Evolutionary conservation across 2,329 filamentous ascomycete species (phyloP).

Genomic region (Trichoderma oligosporum): DNA sequence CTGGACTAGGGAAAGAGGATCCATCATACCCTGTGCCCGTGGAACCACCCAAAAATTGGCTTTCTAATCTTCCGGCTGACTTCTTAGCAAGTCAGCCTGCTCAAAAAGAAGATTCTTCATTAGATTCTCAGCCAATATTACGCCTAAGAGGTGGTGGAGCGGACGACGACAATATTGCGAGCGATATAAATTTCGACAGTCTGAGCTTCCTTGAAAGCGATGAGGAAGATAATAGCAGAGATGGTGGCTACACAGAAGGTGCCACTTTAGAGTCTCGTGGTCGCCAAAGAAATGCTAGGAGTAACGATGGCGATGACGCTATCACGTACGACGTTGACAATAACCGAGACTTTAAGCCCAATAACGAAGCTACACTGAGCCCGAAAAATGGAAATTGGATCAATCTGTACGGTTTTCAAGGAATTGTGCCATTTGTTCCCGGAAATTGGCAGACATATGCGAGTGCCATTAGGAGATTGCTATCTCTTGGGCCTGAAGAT

Average conservation of each 20-base stretch:
- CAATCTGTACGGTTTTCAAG: constrained; percentile 33
- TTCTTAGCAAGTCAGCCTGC: neutral
- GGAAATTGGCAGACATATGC: constrained; percentile 24
- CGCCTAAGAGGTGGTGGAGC: constrained; percentile 12
- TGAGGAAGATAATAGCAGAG: neutral
- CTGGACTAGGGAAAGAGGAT: neutral
- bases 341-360: neutral
- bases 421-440: constrained; percentile 27
- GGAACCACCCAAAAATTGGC: neutral
- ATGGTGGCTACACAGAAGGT: neutral
- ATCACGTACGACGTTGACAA: neutral
- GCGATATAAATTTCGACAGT: neutral
- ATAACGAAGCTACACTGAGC: neutral
- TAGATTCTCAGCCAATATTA: neutral
- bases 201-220: neutral
- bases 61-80: neutral
- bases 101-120: no score
- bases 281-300: neutral
- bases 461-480: constrained; percentile 25
- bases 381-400: neutral
- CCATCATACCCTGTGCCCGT: neutral
- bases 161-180: neutral
- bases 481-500: constrained; percentile 22
- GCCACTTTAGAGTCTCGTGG: neutral
- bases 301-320: neutral